Evolutionary conservation across 768 basidiomycete genomes (phyloP), one percentile per base, ranked within the genome.

Genomic region (Mrakia gelida): DNA sequence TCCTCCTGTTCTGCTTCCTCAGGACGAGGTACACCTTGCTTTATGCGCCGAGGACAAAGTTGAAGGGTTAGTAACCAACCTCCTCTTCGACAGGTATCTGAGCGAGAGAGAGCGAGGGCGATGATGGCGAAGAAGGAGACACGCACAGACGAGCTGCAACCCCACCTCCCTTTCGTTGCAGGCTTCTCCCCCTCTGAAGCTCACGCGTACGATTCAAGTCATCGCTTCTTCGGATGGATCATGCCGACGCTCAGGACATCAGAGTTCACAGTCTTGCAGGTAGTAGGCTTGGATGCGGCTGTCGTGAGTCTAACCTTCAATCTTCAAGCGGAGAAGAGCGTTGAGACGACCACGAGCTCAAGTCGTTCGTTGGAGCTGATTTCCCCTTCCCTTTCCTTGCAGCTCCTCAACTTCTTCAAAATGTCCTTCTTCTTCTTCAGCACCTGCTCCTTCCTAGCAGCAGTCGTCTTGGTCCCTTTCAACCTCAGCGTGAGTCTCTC

Each of bases 231-330:
- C 85, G 94, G 94, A 34, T 99, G 97, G 96, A 92, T 99, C 73
- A 85, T 96, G 81, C 96, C 96, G 0, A 98, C 96, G 0, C 88
- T 98, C 62, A 86, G 88, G 77, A 94, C 91, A 0, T 95, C 93
- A 65, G 96, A 99, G 83, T 95, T 93, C 79, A 92, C 94, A 0
- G 90, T 99, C 4, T 87, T 99, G 3, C 95, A 98, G 84, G 96
- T 97, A 71, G 96, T 99, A 18, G 96, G 96, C 0, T 86, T 99
- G 61, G 96, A 99, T 84, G 96, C 96, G 61, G 95, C 94, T 2
- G 97, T 98, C 81, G 94, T 94, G 82, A 81, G 93, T 87, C 21
- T 4, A 3, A 43, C 16, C 65, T 34, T 10, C 32, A 16, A 68
- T 38, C 32, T 16, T 38, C 38, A 8, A 38, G 2, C 67, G 67